Evolutionary conservation across 1,284 basidiomycete species (phyloP).

Genomic region (Naganishia cerealis): DNA sequence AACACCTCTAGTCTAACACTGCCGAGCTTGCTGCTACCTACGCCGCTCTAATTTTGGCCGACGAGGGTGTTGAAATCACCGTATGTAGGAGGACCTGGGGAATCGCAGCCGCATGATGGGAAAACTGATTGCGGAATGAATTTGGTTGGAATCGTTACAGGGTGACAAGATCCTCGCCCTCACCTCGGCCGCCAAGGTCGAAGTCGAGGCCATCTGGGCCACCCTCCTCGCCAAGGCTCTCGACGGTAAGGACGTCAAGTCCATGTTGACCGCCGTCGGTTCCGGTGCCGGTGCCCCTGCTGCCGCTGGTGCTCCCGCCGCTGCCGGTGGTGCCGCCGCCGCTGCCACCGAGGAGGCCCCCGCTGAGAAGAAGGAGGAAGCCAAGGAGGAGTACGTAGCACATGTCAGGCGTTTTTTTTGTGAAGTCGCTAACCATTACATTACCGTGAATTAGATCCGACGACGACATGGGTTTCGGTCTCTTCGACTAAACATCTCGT

Average conservation of each 20-base stretch:
- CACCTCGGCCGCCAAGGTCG: slow-evolving; percentile 75
- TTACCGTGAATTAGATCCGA: slow-evolving; percentile 60
- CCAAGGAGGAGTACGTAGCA: slow-evolving; percentile 65
- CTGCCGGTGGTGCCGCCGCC: slow-evolving; percentile 60
- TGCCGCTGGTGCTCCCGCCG: slow-evolving; percentile 60
- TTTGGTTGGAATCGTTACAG: slow-evolving; percentile 55
- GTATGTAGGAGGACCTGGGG: slow-evolving; percentile 61
- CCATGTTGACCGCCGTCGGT: slow-evolving; percentile 87
- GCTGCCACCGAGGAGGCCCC: slow-evolving; percentile 65
- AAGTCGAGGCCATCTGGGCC: slow-evolving; percentile 97
- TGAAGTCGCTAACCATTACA: neutral
- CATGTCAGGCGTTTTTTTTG: slow-evolving; percentile 29
- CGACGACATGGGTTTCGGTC: slow-evolving; percentile 88
- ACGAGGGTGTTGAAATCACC: slow-evolving; percentile 94
- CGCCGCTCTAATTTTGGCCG: slow-evolving; percentile 92
- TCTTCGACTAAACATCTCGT: slow-evolving; percentile 66
- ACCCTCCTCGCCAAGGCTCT: slow-evolving; percentile 93
- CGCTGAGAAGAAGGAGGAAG: slow-evolving; percentile 71
- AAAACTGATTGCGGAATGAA: neutral
- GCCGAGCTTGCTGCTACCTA: slow-evolving; percentile 82
- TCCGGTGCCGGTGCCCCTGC: slow-evolving; percentile 76
- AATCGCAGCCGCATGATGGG: neutral
- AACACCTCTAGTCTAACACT: slow-evolving; percentile 36
- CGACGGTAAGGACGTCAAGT: slow-evolving; percentile 96
- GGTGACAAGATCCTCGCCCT: slow-evolving; percentile 86